phyloP scores from a whole-genome alignment of 345 rosid species.

The Sapria himalayana region DNA sequence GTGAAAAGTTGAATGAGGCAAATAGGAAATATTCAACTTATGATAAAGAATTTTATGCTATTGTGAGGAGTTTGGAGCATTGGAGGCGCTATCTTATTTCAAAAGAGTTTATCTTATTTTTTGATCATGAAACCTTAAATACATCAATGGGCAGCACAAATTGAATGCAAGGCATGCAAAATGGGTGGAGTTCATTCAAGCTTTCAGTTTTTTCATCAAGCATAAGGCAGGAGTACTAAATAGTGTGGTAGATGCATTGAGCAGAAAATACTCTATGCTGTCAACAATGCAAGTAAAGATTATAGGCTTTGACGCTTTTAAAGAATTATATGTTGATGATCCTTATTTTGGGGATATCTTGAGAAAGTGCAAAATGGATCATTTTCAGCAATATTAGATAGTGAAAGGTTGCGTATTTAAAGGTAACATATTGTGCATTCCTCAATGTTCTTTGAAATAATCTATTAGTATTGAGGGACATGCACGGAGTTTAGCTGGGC shows the following conservation, averaged over 20 bases:
- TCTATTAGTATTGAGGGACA: neutral
- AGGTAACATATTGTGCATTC: neutral
- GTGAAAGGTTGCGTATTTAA: neutral
- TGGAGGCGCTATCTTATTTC: neutral
- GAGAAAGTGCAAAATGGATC: neutral
- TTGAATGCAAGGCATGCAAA: conserved; percentile 1
- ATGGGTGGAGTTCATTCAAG: conserved; percentile 3
- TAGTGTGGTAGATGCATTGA: neutral
- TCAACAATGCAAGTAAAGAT: neutral
- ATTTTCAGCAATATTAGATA: neutral
- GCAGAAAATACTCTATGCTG: neutral
- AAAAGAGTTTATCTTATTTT: neutral
- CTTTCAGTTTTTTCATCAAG: neutral
- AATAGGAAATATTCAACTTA: neutral
- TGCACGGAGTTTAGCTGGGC: neutral
- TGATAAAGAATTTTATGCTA: conserved; percentile 3
- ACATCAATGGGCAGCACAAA: neutral
- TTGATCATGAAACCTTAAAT: conserved; percentile 2
- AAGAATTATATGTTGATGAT: neutral
- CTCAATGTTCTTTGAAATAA: neutral
- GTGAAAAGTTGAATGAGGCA: neutral
- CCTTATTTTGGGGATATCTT: neutral
- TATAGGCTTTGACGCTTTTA: neutral
- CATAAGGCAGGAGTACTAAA: neutral
- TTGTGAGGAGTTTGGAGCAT: neutral